Evolutionary conservation across 1,139 yeast genomes (phyloP).

Genomic region (Magnusiomyces sp.): DNA sequence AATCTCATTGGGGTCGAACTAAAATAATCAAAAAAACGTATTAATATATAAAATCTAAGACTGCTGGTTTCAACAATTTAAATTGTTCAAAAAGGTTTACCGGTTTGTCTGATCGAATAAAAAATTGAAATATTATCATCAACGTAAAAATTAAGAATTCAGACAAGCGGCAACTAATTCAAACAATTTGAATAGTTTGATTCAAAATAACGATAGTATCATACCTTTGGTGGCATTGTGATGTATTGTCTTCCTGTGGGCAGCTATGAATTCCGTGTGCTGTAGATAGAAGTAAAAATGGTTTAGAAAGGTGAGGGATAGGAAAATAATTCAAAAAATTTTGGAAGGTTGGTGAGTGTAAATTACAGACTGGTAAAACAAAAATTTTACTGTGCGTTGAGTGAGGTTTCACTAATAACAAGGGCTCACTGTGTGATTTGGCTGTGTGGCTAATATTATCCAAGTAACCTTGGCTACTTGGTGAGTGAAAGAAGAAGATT

Average conservation of each 20-base stretch:
- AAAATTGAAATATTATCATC: no score
- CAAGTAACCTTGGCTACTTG: no score
- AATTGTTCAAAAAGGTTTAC: neutral
- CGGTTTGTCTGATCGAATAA: no score
- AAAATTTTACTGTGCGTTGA: no score
- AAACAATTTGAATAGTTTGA: no score
- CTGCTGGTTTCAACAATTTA: neutral
- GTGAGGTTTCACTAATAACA: no score
- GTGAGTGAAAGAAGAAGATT: neutral
- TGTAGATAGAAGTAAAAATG: slow-evolving; percentile 7
- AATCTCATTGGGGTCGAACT: slow-evolving; percentile 98
- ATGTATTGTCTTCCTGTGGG: slow-evolving; percentile 7
- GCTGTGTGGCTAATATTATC: no score
- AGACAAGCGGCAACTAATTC: no score
- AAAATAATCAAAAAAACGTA: neutral
- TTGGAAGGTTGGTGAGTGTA: neutral
- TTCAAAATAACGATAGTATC: neutral
- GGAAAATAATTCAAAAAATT: slow-evolving; percentile 3
- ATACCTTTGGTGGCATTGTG: slow-evolving; percentile 17
- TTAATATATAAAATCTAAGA: neutral
- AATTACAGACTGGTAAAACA: neutral
- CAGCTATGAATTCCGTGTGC: slow-evolving; percentile 10
- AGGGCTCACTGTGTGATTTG: no score
- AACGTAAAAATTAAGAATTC: no score
- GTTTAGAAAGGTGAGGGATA: slow-evolving; percentile 2